Evolutionary conservation across 805 yeast genomes (phyloP), one percentile per base, ranked within the genome.

Genomic region (Ogataea allantospora): DNA sequence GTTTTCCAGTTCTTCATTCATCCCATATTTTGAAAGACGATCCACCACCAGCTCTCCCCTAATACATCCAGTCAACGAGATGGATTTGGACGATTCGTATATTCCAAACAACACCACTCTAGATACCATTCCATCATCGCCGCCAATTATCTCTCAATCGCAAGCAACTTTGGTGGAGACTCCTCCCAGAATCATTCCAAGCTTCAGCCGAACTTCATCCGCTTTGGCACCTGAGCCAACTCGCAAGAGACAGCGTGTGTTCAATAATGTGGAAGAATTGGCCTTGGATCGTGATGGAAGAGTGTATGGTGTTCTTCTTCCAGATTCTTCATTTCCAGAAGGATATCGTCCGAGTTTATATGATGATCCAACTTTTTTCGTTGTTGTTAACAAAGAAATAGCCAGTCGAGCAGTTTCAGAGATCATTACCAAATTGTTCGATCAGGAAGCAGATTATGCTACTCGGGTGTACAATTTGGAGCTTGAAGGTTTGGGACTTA

Each of bases 211-310:
- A 30, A 29, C 46, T 27, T 30, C 60, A 15, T 47, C 49, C 12
- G 17, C 38, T 23, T 8, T 54, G 5, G 48, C 43, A 13, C 17
- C 38, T 1, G 57, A 53, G 31, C 59, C 58, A 6, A 27, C 34
- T 7, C 44, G 58, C 13, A 58, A 58, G 20, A 48, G 56, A 23
- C 59, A 55, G 32, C 53, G 49, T n/a, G 27, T 48, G 2, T 40
- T 45, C 11, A 26, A 33, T 2, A 14, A 20, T 13, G 21, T 13
- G n/a, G 52, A 55, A n/a, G 50, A 55, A 24, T 70, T 75, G 44
- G 80, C 79, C 0, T 63, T 76, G 19, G 81, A 76, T 47, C 61
- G 65, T 35, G 73, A 73, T 38, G 67, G 67, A 7, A 49, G 61
- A 29, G 66, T 63, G 3, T 60, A 52, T 30, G 68, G 68, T 2